phyloP scores from a whole-genome alignment of 306 rosid species.

The Vigna trinervia region DNA sequence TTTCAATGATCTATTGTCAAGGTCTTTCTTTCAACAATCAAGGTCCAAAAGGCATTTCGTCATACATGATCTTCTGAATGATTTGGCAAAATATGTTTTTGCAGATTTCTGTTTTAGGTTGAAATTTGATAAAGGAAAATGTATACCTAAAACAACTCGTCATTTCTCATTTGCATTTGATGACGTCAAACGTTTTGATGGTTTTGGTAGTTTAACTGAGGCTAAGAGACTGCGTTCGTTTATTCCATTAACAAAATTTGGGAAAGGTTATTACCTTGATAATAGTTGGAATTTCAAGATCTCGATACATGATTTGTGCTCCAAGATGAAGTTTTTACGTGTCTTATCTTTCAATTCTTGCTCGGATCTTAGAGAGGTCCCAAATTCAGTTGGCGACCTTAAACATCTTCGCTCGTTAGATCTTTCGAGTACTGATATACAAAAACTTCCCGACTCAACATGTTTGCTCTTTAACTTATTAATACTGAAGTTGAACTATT shows the following conservation, averaged over 20 bases:
- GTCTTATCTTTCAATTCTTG: background rate
- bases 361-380: background rate
- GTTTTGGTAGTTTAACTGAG: background rate
- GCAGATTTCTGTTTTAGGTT: background rate
- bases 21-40: background rate
- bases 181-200: background rate
- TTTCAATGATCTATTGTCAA: background rate
- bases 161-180: background rate
- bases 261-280: too few relatives aligned
- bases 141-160: background rate
- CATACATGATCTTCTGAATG: background rate
- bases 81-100: background rate
- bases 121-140: background rate
- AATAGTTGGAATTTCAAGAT: background rate
- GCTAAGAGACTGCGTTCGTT: background rate
- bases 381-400: background rate
- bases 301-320: too few relatives aligned
- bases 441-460: background rate
- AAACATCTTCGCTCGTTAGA: background rate
- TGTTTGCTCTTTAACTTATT: background rate
- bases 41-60: background rate
- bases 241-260: background rate
- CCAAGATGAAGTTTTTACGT: background rate
- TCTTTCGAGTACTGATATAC: background rate
- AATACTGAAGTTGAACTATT: background rate